A percentile compares a stretch with the other conserved stretches of the same genome.
phyloP scores from a whole-genome alignment of 768 basidiomycete genomes.

The Baorangia bicolor region DNA sequence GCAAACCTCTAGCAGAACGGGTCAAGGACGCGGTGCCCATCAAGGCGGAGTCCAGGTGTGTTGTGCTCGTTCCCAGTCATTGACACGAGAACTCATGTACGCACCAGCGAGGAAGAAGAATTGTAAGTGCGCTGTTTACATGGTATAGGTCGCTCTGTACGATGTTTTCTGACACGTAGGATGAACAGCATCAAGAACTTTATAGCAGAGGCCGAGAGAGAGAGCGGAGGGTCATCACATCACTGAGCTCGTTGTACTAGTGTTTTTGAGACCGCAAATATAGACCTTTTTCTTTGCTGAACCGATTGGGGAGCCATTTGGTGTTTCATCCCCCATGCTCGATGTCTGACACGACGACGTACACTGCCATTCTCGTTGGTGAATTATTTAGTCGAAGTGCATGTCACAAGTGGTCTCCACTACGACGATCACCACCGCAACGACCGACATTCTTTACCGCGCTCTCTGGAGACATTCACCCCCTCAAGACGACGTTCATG shows the following conservation, averaged over 20 bases:
- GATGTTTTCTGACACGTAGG: slow-evolving; percentile 44
- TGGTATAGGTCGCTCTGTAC: slow-evolving; percentile 22
- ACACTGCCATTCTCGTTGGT: too few species aligned
- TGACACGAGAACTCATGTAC: slow-evolving; percentile 4
- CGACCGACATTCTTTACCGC: neutral
- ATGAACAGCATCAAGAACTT: slow-evolving; percentile 74
- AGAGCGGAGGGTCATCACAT: slow-evolving; percentile 44
- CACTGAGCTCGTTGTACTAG: slow-evolving; percentile 20
- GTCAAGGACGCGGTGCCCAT: slow-evolving; percentile 66
- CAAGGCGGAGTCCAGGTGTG: slow-evolving; percentile 67
- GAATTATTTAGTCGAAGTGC: neutral
- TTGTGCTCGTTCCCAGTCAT: slow-evolving; percentile 11
- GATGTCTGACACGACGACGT: slow-evolving; percentile 4
- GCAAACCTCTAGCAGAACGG: slow-evolving; percentile 47
- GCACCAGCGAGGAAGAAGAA: slow-evolving; percentile 72
- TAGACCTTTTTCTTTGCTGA: neutral
- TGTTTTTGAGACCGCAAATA: slow-evolving; percentile 4
- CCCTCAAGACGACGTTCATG: neutral
- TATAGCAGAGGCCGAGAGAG: slow-evolving; percentile 82
- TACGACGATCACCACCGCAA: slow-evolving; percentile 1
- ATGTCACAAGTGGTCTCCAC: neutral
- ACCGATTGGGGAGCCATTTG: neutral
- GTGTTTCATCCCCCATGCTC: neutral
- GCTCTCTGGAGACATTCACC: neutral
- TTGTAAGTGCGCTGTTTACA: slow-evolving; percentile 56